Evolutionary conservation across 805 yeast genomes (phyloP).

Genomic region (Candida awuae): DNA sequence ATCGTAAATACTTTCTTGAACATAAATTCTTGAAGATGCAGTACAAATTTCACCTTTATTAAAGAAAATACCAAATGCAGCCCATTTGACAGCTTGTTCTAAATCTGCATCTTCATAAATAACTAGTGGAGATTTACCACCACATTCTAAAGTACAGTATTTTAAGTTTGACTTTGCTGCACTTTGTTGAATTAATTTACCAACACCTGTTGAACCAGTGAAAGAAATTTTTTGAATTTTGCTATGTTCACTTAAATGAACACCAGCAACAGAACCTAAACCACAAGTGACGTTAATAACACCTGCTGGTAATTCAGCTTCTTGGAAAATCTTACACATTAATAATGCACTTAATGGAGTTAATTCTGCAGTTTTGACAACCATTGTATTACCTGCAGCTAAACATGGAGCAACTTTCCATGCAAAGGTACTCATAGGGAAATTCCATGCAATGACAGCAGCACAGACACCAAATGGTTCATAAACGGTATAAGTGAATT

Average conservation of each 20-base stretch:
- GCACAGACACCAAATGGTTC: conserved; percentile 69
- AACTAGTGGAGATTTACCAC: conserved; percentile 93
- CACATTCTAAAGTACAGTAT: conserved; percentile 89
- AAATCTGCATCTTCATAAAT: conserved; percentile 81
- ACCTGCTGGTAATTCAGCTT: conserved; percentile 60
- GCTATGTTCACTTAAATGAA: conserved; percentile 48
- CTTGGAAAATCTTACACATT: conserved; percentile 43
- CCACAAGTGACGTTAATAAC: conserved; percentile 58
- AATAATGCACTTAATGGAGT: conserved; percentile 61
- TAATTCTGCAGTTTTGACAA: conserved; percentile 56
- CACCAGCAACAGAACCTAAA: conserved; percentile 53
- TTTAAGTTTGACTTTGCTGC: conserved; percentile 84
- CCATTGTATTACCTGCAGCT: conserved; percentile 58
- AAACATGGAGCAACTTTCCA: conserved; percentile 67
- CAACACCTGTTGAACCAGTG: conserved; percentile 65
- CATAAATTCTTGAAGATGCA: conserved; percentile 87
- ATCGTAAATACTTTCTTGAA: conserved; percentile 81
- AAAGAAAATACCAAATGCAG: conserved; percentile 77
- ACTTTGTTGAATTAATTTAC: conserved; percentile 70
- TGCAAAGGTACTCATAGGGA: conserved; percentile 59
- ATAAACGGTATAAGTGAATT: conserved; percentile 53
- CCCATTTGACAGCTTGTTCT: conserved; percentile 65
- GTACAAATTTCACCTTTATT: conserved; percentile 96
- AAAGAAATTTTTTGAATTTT: conserved; percentile 56
- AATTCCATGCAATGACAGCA: conserved; percentile 67